These are phyloP conservation scores for Diaporthe batatas DNA, from an alignment of 2,329 filamentous ascomycete species.

Conservation along the genomic window DNA sequence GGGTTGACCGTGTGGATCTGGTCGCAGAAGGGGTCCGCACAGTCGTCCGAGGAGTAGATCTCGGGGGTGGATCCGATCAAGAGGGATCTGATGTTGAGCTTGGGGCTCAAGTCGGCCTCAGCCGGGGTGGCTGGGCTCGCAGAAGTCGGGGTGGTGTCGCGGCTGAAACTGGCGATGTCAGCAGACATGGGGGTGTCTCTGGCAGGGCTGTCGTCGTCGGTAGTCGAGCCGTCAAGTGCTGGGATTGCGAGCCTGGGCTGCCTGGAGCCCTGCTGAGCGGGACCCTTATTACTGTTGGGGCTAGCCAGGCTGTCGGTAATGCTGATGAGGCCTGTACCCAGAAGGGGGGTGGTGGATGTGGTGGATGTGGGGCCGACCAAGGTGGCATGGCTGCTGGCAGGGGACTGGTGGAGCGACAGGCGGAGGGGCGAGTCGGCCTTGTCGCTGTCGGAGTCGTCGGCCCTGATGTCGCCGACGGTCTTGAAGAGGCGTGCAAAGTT, in stretches of 20 bases:
- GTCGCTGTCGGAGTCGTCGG: conserved; percentile 18
- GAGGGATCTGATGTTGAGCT: not conserved
- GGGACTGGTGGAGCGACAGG: not conserved
- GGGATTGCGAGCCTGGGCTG: no score
- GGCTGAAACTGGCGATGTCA: conserved; percentile 25
- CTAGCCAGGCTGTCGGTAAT: conserved; percentile 17
- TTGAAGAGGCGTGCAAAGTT: conserved; percentile 37
- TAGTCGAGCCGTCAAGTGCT: conserved; percentile 3
- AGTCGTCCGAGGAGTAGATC: not conserved
- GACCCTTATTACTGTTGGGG: not conserved
- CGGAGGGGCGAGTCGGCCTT: not conserved
- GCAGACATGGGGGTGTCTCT: conserved; percentile 36
- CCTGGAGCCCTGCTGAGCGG: not conserved
- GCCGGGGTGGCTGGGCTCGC: conserved; percentile 22
- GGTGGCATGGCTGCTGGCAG: not conserved
- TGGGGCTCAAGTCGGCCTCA: not conserved
- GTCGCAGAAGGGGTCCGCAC: conserved; percentile 21
- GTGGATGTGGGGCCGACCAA: conserved; percentile 1
- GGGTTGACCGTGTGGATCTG: not conserved
- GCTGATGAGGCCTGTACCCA: conserved; percentile 15
- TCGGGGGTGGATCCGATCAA: conserved; percentile 16
- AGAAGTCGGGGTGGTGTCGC: conserved; percentile 30
- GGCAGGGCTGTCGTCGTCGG: conserved; percentile 37
- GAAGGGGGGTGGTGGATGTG: not conserved
- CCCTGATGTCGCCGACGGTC: conserved; percentile 9